Evolutionary conservation across 805 yeast genomes (phyloP).

Genomic region (Zygosaccharomyces rouxii): DNA sequence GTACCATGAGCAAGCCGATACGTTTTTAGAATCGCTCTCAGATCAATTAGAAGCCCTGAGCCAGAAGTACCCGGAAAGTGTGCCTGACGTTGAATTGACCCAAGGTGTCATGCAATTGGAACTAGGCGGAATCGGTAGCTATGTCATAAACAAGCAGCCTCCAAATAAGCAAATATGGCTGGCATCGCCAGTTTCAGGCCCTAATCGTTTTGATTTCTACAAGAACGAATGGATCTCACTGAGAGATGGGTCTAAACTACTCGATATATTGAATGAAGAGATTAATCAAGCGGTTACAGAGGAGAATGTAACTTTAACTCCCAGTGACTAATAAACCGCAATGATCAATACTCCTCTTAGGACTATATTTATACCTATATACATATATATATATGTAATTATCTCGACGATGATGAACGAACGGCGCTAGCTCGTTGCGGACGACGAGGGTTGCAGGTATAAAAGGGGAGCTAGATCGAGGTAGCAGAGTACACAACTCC

Average conservation of each 20-base stretch:
- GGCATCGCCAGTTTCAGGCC: slow-evolving; percentile 90
- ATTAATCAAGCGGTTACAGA: slow-evolving; percentile 35
- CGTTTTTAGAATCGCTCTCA: slow-evolving; percentile 62
- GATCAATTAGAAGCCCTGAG: slow-evolving; percentile 65
- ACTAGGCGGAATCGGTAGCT: slow-evolving; percentile 70
- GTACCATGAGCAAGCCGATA: slow-evolving; percentile 63
- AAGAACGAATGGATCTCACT: slow-evolving; percentile 74
- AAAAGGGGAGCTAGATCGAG: slow-evolving; percentile 2
- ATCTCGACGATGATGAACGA: not conserved
- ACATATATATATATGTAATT: not conserved
- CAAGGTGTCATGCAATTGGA: slow-evolving; percentile 83
- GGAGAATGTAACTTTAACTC: slow-evolving; percentile 19
- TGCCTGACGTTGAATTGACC: slow-evolving; percentile 56
- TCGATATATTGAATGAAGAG: slow-evolving; percentile 50
- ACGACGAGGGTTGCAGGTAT: slow-evolving; percentile 2
- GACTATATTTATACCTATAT: not conserved
- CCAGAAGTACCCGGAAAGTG: slow-evolving; percentile 62
- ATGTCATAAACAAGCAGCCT: slow-evolving; percentile 94
- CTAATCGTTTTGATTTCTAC: slow-evolving; percentile 75
- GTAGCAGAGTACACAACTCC: not conserved
- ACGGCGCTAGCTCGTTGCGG: slow-evolving; percentile 1
- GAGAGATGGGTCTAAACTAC: slow-evolving; percentile 53
- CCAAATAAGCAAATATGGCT: slow-evolving; percentile 97
- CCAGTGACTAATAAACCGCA: not conserved
- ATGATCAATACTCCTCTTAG: not conserved